These are phyloP conservation scores for Puccinia polysora DNA, from an alignment of 1,284 basidiomycete species.

Conservation along the genomic window DNA sequence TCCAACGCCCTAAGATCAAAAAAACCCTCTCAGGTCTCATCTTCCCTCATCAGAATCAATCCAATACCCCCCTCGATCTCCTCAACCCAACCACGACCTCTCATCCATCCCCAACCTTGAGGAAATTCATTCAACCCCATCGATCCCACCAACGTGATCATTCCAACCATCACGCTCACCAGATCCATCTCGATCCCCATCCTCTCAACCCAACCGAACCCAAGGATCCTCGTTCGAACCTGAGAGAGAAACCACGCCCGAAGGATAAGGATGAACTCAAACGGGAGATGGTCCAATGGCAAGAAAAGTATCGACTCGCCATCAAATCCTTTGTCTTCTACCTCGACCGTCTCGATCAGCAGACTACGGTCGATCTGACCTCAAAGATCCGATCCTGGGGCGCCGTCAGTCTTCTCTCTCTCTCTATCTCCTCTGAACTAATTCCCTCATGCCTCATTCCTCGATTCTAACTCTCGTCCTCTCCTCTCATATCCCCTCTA, in stretches of 20 bases:
- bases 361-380: slow-evolving; percentile 58
- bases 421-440: slow-evolving; percentile 31
- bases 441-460: too few species aligned
- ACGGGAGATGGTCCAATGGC: slow-evolving; percentile 59
- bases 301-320: slow-evolving; percentile 72
- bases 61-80: slow-evolving; percentile 4
- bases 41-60: slow-evolving; percentile 11
- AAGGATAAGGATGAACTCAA: slow-evolving; percentile 37
- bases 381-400: slow-evolving; percentile 65
- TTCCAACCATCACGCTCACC: neutral
- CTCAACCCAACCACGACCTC: slow-evolving; percentile 18
- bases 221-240: neutral
- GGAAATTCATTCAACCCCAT: neutral
- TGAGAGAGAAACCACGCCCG: slow-evolving; percentile 13
- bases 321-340: slow-evolving; percentile 82
- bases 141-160: neutral
- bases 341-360: slow-evolving; percentile 67
- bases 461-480: slow-evolving; percentile 17
- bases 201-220: neutral
- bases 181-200: neutral
- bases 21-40: slow-evolving; percentile 19
- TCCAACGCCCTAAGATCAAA: slow-evolving; percentile 8
- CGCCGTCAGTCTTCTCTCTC: slow-evolving; percentile 62
- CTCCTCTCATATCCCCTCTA: slow-evolving; percentile 52
- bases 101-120: neutral